A percentile compares a stretch with the other conserved stretches of the same genome.
Conservation (phyloP, 768 basidiomycete species). For the Mycena filopes region DNA sequence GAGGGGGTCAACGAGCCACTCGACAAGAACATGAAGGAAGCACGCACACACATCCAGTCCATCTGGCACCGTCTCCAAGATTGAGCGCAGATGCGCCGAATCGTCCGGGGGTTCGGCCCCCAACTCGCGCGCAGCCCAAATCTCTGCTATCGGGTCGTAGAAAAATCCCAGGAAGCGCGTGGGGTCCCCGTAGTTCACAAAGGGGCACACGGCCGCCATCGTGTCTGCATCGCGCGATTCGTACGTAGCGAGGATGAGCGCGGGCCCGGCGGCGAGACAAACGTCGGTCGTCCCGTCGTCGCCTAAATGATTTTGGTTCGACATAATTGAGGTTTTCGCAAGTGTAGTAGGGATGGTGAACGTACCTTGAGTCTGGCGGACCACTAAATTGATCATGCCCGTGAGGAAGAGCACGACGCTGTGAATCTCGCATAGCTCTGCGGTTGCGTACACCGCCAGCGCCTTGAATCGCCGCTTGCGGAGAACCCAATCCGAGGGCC, state of each 20-base stretch:
- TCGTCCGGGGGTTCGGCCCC: not conserved
- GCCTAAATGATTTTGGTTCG: no score
- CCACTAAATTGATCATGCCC: not conserved
- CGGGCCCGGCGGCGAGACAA: no score
- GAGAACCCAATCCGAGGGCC: not conserved
- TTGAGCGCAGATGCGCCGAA: not conserved
- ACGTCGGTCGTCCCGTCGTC: not conserved
- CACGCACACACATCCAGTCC: no score
- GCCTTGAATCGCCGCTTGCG: not conserved
- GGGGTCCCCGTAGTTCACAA: not conserved
- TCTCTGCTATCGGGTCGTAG: no score
- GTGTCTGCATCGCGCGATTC: not conserved
- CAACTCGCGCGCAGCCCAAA: not conserved
- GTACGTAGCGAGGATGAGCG: no score
- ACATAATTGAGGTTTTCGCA: no score
- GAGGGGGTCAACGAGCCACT: no score
- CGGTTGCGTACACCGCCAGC: not conserved
- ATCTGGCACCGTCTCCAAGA: not conserved
- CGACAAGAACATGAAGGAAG: no score
- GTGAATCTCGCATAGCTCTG: slow-evolving; percentile 3
- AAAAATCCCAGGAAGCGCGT: not conserved
- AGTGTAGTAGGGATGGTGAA: not conserved
- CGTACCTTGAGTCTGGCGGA: not conserved
- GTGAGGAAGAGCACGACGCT: not conserved
- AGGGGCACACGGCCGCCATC: not conserved